Base-by-base conservation (phyloP, 2,329 filamentous ascomycete species). In the Fusarium metavorans region DNA sequence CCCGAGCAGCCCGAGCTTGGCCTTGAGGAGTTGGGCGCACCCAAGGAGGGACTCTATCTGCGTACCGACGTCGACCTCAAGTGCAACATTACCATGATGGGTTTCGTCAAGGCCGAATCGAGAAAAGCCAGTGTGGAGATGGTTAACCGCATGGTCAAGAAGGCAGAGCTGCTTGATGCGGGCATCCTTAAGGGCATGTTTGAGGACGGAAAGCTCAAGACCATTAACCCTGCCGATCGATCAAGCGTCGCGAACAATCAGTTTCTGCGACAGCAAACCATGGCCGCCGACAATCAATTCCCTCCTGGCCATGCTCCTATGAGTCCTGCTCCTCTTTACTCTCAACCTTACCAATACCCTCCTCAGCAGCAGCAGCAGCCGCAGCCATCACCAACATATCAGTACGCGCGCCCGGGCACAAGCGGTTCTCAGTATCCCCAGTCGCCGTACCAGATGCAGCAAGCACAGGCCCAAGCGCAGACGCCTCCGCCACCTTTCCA, bases 31-130 rank as follows among this genome's bases (percentile, higher is more conserved):
- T 86, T 93, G 0, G 90, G 90, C 52, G 90, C 87, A 0, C 92
- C 92, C 1, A 83, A 85, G 27, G 90, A 93, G 67, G 92, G 92
- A 0, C 82, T 94, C 4, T 94, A 93, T 76, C 83, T 94, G 68
- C 87, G 91, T 66, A 91, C 93, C 77, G 92, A 94, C 72, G 92
- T 93, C 45, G 91, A 93, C 80, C 91, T 94, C 82, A 88, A 88
- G 77, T 92, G 91, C 85, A 93, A 93, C 79, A 84, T 93, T 63
- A 87, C 91, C 68, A 87, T 93, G 82, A 86, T 91, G 67, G 79
- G 85, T 57, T 92, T 93, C 68, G 91, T 93, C 74, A 93, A 92
- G 84, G 86, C 88, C 67, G 90, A 93, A 80, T 87, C 89, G 77
- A 92, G 92, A 82, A 87, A 90, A 10, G 90, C 92, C 9, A 91